Evolutionary conservation across 148 eudicot genomes (phyloP).

Genomic region (Amaranthus palmeri): DNA sequence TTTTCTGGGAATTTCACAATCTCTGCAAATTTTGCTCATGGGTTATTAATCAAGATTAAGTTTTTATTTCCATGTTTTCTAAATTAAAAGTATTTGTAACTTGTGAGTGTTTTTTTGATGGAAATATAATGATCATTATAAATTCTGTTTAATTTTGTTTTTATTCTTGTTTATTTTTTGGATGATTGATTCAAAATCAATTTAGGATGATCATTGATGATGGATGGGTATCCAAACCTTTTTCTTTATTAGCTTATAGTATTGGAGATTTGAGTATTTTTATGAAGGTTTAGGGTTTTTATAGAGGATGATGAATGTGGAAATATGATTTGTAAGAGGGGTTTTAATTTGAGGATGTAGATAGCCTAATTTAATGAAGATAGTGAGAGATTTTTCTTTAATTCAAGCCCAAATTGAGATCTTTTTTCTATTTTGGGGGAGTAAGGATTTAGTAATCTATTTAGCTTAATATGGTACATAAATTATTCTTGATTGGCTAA

Average conservation of each 20-base stretch:
- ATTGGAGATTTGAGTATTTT: background rate
- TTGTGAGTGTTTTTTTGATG: background rate
- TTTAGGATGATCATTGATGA: conserved; percentile 13
- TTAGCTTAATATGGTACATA: background rate
- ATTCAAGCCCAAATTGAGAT: background rate
- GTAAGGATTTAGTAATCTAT: background rate
- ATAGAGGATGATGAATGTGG: background rate
- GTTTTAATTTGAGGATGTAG: background rate
- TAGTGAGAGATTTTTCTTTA: background rate
- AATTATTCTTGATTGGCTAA: background rate
- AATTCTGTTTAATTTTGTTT: background rate
- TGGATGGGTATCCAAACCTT: conserved; percentile 3
- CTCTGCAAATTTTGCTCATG: background rate
- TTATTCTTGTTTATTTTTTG: no score
- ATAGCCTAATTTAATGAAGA: background rate
- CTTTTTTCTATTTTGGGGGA: background rate
- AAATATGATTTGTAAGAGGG: background rate
- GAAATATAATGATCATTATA: background rate
- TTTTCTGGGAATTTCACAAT: background rate
- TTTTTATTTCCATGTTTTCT: background rate
- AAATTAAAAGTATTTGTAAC: background rate
- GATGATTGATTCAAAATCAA: background rate
- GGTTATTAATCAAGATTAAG: background rate
- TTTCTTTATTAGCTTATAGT: background rate
- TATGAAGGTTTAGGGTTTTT: background rate